phyloP scores from a whole-genome alignment of 257 asterid genomes.

The Rauvolfia tetraphylla region DNA sequence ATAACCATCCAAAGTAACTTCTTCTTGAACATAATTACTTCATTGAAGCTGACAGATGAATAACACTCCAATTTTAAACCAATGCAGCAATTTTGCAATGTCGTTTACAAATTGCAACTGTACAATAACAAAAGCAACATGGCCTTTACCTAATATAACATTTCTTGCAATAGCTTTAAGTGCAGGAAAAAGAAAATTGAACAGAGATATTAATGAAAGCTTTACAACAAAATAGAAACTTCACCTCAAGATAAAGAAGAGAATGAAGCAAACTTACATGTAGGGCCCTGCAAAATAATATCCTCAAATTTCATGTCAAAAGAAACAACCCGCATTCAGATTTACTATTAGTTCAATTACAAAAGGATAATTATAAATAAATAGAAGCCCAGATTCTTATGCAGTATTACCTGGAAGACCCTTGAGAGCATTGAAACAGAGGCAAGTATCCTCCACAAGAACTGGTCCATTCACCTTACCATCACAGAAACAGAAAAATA shows the following conservation, averaged over 20 bases:
- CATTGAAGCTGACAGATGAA: background rate
- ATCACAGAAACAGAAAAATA: conserved; percentile 16
- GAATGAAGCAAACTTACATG: conserved; percentile 62
- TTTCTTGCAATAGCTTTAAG: background rate
- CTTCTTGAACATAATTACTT: background rate
- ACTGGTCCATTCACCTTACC: conserved; percentile 91
- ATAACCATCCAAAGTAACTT: background rate
- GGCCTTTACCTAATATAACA: background rate
- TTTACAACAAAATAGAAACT: conserved; percentile 8
- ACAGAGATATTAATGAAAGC: background rate
- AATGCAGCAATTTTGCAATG: background rate
- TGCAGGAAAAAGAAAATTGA: background rate
- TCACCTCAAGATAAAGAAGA: conserved; percentile 30
- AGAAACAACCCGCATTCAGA: conserved; percentile 3
- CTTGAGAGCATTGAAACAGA: conserved; percentile 89
- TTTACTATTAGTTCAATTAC: background rate
- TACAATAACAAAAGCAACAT: background rate
- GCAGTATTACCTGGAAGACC: conserved; percentile 75
- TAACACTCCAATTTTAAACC: background rate
- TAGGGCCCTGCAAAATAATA: conserved; percentile 74
- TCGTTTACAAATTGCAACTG: background rate
- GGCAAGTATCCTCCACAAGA: conserved; percentile 98
- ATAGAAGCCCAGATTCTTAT: background rate
- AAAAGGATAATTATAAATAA: background rate
- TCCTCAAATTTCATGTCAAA: conserved; percentile 10